These are phyloP conservation scores for Zygnema circumcarinatum DNA, from an alignment of 139 green algal species.

Conservation along the genomic window DNA sequence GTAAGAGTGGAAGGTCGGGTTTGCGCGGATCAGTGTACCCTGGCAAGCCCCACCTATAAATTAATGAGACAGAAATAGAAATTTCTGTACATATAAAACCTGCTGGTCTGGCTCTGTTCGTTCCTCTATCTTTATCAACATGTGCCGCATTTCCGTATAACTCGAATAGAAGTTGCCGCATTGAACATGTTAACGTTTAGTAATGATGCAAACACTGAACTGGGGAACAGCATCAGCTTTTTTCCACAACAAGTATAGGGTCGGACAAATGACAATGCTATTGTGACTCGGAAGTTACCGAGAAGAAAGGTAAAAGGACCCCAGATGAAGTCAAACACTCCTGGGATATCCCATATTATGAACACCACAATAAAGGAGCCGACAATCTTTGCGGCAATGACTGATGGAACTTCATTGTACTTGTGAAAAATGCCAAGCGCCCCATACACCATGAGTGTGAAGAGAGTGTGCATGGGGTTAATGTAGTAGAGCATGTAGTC, in stretches of 20 bases:
- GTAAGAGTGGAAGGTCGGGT: slow-evolving; percentile 72
- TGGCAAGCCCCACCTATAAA: slow-evolving; percentile 51
- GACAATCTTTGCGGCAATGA: slow-evolving; percentile 74
- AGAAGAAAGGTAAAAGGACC: slow-evolving; percentile 78
- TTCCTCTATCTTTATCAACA: no score
- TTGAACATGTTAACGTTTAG: no score
- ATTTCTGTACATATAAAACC: no score
- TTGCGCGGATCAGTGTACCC: slow-evolving; percentile 87
- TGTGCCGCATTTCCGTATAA: no score
- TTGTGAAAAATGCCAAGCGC: slow-evolving; percentile 71
- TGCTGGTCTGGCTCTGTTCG: no score
- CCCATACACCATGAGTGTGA: slow-evolving; percentile 91
- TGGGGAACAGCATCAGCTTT: no score
- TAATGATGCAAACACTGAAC: no score
- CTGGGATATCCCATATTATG: slow-evolving; percentile 86
- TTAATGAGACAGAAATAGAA: no score
- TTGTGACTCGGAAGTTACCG: not conserved
- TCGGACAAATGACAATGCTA: no score
- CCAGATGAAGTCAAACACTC: slow-evolving; percentile 81
- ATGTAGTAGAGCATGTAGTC: slow-evolving; percentile 99
- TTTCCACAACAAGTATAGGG: no score
- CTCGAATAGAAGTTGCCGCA: no score
- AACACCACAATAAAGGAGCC: slow-evolving; percentile 64
- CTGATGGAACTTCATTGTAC: slow-evolving; percentile 73
- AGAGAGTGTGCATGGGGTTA: slow-evolving; percentile 98